Base-by-base conservation (phyloP, 176 grass and related monocot species). In the Otatea glauca region DNA sequence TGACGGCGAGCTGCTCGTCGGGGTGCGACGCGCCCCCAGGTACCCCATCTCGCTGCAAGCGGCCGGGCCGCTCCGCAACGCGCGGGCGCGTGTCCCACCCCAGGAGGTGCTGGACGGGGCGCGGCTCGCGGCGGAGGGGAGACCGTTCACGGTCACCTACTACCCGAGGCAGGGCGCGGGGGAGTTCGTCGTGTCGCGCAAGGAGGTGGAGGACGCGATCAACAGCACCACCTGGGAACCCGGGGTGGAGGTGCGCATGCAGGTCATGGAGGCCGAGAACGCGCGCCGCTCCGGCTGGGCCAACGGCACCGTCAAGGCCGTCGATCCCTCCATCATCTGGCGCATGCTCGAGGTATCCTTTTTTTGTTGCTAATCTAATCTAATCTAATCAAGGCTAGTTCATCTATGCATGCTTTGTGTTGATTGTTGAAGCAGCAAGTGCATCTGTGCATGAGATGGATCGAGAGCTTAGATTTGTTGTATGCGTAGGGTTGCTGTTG, bases 171-270 rank as follows among this genome's bases (percentile, higher is more conserved):
- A 74, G 8, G 88, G 92, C 8, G 81, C 88, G 1, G 83, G 61
- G 25, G 84, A 87, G 77, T 97, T 97, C 81, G 62, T 97, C 35
- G 88, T 97, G 81, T 81, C 87, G 71, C 87, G 62, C 58, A 69
- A 59, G 75, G 79, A 70, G 51, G 95, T 94, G 63, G 86, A 94
- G 18, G 42, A 8, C 5, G 81, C 90, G 49, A 55, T 88, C 1
- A 54, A 4, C 3, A 0, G 12, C 41, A 0, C 12, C 41, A 1
- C 3, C 24, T 97, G 87, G 71, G 70, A 58, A 12, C 41, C 78
- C 0, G 81, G 86, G 2, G 70, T 86, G 74, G 54, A 82, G 77
- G 75, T 94, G 58, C 87, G 83, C 78, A 89, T 87, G 86, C 83
- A 68, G 78, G 71, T 86, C 38, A 75, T 89, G 49, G 90, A 88